These are phyloP conservation scores for Crataegus laevigata DNA, from an alignment of 306 rosid genomes.

Conservation along the genomic window DNA sequence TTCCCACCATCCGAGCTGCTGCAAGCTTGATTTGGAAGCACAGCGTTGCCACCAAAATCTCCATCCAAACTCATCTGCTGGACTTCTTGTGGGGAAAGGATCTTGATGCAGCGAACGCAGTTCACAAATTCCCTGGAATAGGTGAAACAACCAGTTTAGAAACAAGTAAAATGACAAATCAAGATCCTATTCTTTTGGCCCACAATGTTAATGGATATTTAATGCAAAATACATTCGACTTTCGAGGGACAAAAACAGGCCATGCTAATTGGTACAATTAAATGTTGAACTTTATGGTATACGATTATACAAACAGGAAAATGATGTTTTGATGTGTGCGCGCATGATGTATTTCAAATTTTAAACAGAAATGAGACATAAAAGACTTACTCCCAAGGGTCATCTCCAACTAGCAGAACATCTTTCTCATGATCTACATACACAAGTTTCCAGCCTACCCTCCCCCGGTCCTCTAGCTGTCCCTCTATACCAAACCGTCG, in stretches of 20 bases:
- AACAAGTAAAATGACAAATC: background rate
- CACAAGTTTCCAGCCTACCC: conserved; percentile 93
- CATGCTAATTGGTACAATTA: background rate
- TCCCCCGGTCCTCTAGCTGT: conserved; percentile 76
- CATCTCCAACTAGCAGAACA: conserved; percentile 90
- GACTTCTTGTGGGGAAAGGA: conserved; percentile 93
- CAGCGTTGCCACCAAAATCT: conserved; percentile 56
- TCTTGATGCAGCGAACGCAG: conserved; percentile 86
- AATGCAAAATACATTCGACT: background rate
- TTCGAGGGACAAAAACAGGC: background rate
- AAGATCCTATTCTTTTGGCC: background rate
- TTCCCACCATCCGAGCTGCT: conserved; percentile 91
- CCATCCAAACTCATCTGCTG: conserved; percentile 96
- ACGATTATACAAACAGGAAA: background rate
- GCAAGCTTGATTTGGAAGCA: conserved; percentile 83
- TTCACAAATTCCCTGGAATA: conserved; percentile 80
- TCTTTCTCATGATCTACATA: conserved; percentile 93
- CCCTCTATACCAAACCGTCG: conserved; percentile 96
- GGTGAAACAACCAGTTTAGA: background rate
- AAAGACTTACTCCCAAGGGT: conserved; percentile 91
- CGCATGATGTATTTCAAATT: background rate
- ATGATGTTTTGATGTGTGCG: background rate
- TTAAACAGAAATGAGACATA: conserved; percentile 3
- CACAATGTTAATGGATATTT: background rate
- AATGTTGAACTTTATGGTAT: background rate